phyloP scores from a whole-genome alignment of 371 early-diverging fungal species.

The Rhizopus microsporus region DNA sequence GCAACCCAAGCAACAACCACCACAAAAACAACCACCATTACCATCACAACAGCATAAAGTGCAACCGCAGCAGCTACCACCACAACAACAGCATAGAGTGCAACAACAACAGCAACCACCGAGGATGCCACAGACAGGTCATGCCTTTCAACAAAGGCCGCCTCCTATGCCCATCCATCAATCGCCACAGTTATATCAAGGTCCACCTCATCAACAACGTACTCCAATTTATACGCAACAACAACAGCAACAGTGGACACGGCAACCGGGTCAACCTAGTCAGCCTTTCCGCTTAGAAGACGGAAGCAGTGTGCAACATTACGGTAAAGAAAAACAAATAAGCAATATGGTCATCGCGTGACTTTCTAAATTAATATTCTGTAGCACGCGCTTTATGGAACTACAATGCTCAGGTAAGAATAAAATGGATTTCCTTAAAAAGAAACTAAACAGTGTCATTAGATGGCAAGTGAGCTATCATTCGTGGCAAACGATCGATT shows the following conservation, averaged over 20 bases:
- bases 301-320: constrained; percentile 16
- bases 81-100: neutral
- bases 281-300: constrained; percentile 15
- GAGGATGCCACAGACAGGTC: neutral
- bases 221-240: neutral
- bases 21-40: neutral
- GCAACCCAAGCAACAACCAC: neutral
- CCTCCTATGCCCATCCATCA: neutral
- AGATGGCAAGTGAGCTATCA: constrained; percentile 30
- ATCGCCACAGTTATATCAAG: neutral
- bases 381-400: constrained; percentile 24
- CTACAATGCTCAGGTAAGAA: constrained; percentile 26
- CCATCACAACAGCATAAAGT: neutral
- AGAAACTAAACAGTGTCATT: neutral
- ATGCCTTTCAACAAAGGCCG: constrained; percentile 6
- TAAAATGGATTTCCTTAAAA: neutral
- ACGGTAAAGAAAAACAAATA: constrained; percentile 6
- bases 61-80: neutral
- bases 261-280: neutral
- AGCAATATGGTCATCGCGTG: too few relatives aligned
- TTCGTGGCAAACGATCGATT: constrained; percentile 29
- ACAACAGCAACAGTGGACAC: neutral
- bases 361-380: neutral
- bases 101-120: neutral
- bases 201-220: neutral